A percentile compares a stretch with the other conserved stretches of the same genome.
Conservation (phyloP, 495 filamentous ascomycete species). For the Penicillium daleae region DNA sequence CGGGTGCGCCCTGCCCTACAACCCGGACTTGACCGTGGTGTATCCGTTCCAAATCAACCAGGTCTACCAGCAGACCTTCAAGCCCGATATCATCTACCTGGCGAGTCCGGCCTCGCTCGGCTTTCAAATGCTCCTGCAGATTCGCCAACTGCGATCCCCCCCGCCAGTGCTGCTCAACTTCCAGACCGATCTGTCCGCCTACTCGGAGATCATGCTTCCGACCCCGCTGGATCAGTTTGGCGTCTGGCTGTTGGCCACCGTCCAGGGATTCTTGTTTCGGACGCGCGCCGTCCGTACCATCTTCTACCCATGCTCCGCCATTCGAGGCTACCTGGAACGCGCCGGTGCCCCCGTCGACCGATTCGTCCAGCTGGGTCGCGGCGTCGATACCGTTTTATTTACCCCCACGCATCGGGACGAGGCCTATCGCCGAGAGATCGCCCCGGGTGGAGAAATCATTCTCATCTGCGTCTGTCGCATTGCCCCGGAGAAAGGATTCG, state of each 20-base stretch:
- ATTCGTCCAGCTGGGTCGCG: slow-evolving; percentile 57
- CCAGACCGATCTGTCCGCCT: slow-evolving; percentile 67
- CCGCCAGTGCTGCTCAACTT: slow-evolving; percentile 63
- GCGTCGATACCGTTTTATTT: slow-evolving; percentile 63
- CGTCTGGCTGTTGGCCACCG: slow-evolving; percentile 55
- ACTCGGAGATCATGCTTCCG: slow-evolving; percentile 64
- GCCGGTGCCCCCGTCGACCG: slow-evolving; percentile 52
- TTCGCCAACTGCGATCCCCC: slow-evolving; percentile 55
- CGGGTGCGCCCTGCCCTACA: slow-evolving; percentile 66
- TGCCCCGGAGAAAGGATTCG: slow-evolving; percentile 67
- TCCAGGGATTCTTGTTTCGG: slow-evolving; percentile 63
- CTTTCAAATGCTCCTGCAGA: slow-evolving; percentile 64
- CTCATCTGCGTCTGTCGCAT: slow-evolving; percentile 62
- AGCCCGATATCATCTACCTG: slow-evolving; percentile 63
- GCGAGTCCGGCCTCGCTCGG: slow-evolving; percentile 67
- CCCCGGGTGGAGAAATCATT: slow-evolving; percentile 61
- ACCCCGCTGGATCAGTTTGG: slow-evolving; percentile 57
- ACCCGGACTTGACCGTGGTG: slow-evolving; percentile 64
- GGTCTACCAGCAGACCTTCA: slow-evolving; percentile 55
- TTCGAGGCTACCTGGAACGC: slow-evolving; percentile 56
- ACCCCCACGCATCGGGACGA: slow-evolving; percentile 52
- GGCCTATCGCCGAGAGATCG: slow-evolving; percentile 49
- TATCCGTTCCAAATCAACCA: slow-evolving; percentile 63
- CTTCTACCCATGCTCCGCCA: slow-evolving; percentile 63
- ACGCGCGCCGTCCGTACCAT: slow-evolving; percentile 59